Evolutionary conservation across 108 stramenopile genomes (phyloP), one percentile per base, ranked within the genome.

Genomic region (Chaetoceros tenuissimus): DNA sequence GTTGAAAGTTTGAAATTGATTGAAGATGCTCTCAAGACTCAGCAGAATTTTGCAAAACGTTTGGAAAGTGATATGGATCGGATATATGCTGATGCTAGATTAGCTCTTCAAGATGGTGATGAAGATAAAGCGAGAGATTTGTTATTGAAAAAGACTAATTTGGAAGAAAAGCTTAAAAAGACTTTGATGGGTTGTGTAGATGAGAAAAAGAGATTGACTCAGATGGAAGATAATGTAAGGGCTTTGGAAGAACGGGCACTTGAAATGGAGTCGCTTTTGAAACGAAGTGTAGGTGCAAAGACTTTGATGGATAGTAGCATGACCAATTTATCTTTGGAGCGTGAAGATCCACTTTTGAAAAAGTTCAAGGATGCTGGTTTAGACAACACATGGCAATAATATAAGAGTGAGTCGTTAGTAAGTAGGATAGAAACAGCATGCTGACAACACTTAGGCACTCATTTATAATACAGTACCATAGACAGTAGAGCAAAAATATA

Each of bases 351-450:
- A 0, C 56, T 92, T 45, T 62, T 92, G 16, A 51, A 75, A 51
- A 83, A 87, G 55, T 92, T 92, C 62, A 55, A 66, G 18, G 89
- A 92, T 60, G n/a, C 82, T 30, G 89, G 86, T 19, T 82, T 85
- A 24, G 75, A 79, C 28, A 79, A 62, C 25, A 51, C 10, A 51
- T 51, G 13, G 46, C n/a, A n/a, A n/a, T n/a, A n/a, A n/a, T n/a
- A n/a, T n/a, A n/a, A n/a, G n/a, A n/a, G n/a, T n/a, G n/a, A n/a
- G n/a, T n/a, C n/a, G n/a, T n/a, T n/a, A n/a, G n/a, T n/a, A n/a
- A n/a, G n/a, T n/a, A n/a, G n/a, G n/a, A n/a, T n/a, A n/a, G n/a
- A n/a, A n/a, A n/a, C n/a, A n/a, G n/a, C n/a, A n/a, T n/a, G n/a
- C n/a, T n/a, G n/a, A n/a, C n/a, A n/a, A n/a, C n/a, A n/a, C n/a